Evolutionary conservation across 2,329 filamentous ascomycete species (phyloP).

Genomic region (Clonostachys chloroleuca): DNA sequence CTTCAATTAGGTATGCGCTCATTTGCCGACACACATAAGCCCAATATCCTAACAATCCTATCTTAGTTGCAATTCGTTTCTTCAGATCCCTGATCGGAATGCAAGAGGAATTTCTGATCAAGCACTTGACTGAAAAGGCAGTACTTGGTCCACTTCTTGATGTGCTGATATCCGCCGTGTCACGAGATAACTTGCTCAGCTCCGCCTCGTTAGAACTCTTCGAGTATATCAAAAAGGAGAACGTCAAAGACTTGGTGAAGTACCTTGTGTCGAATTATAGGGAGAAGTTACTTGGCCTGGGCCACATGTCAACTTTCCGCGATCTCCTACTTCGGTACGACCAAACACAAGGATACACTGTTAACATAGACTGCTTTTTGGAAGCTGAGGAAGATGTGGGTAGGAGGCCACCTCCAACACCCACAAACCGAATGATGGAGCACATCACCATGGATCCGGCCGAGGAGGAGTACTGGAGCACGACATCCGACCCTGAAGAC

Average conservation of each 20-base stretch:
- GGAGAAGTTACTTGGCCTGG: constrained; percentile 69
- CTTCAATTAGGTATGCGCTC: constrained; percentile 71
- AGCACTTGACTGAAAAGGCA: constrained; percentile 75
- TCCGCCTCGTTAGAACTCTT: constrained; percentile 94
- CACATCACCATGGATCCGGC: constrained; percentile 70
- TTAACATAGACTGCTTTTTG: constrained; percentile 65
- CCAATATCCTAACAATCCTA: constrained; percentile 10
- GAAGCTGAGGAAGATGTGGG: constrained; percentile 61
- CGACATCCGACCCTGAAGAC: constrained; percentile 74
- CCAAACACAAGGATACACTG: constrained; percentile 64
- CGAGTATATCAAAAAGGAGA: constrained; percentile 80
- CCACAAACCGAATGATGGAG: constrained; percentile 61
- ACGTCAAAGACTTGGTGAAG: constrained; percentile 74
- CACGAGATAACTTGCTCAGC: constrained; percentile 87
- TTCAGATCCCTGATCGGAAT: constrained; percentile 82
- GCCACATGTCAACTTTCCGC: constrained; percentile 81
- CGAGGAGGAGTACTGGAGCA: constrained; percentile 93
- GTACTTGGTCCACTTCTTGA: constrained; percentile 82
- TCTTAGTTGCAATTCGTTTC: constrained; percentile 80
- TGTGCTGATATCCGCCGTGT: constrained; percentile 79
- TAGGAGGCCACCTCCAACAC: constrained; percentile 31
- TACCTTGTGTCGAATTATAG: constrained; percentile 83
- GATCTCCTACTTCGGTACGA: constrained; percentile 75
- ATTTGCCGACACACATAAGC: background rate
- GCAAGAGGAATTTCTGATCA: constrained; percentile 88